A percentile compares a stretch with the other conserved stretches of the same genome.
These are phyloP conservation scores for Coprinopsis sp. DNA, from an alignment of 768 basidiomycete species.

Conservation along the genomic window DNA sequence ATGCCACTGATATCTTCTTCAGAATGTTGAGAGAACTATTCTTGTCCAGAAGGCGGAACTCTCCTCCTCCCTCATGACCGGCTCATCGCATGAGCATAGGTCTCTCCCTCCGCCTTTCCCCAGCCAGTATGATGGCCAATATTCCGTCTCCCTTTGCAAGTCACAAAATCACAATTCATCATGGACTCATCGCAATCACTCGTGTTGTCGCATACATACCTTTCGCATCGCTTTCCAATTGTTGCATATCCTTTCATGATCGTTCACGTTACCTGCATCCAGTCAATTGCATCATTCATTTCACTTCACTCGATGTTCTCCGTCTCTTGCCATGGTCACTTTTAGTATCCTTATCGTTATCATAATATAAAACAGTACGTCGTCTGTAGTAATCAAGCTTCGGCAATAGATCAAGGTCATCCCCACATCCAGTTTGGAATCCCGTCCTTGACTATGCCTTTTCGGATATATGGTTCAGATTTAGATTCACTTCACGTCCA, in stretches of 20 bases:
- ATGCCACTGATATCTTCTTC: constrained; percentile 1
- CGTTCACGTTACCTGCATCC: background rate
- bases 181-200: no score
- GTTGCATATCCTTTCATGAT: no score
- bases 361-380: background rate
- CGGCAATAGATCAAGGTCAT: constrained; percentile 1
- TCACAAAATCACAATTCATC: no score
- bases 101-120: no score
- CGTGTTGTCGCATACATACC: no score
- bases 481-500: constrained; percentile 26
- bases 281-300: constrained; percentile 1
- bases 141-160: no score
- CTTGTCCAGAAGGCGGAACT: constrained; percentile 51
- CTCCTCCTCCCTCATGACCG: constrained; percentile 14
- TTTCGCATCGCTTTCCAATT: no score
- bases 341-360: background rate
- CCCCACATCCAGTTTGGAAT: no score
- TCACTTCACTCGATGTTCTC: background rate
- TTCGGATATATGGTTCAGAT: constrained; percentile 20
- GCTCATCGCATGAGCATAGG: no score
- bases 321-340: background rate
- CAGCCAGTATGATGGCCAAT: no score
- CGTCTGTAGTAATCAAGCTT: background rate
- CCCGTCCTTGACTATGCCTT: constrained; percentile 10
- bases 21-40: constrained; percentile 65